Evolutionary conservation across 306 rosid genomes (phyloP).

Genomic region (Cicer chorassanicum): DNA sequence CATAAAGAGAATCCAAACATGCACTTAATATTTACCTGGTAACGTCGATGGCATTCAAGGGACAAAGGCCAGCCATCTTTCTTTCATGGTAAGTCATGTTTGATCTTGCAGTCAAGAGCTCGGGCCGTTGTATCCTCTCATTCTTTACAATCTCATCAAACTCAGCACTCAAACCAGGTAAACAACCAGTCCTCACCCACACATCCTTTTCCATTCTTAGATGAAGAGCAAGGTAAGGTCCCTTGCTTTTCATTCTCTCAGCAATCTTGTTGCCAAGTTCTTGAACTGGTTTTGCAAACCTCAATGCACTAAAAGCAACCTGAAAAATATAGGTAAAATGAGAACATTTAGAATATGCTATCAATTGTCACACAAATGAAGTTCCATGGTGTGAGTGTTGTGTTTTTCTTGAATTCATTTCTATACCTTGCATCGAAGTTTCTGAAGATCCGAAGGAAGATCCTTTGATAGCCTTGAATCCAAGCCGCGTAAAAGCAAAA

Average conservation of each 20-base stretch:
- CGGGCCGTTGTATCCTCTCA: conserved; percentile 73
- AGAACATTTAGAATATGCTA: conserved; percentile 41
- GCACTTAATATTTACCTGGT: conserved; percentile 61
- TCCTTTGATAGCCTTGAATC: conserved; percentile 93
- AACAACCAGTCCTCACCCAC: conserved; percentile 98
- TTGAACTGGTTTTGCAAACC: conserved; percentile 83
- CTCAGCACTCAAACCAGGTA: conserved; percentile 78
- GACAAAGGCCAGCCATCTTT: conserved; percentile 92
- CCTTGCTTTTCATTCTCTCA: conserved; percentile 77
- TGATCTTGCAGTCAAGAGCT: conserved; percentile 80
- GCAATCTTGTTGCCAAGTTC: conserved; percentile 82
- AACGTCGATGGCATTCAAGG: conserved; percentile 85
- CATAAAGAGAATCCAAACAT: no score
- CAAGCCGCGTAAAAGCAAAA: conserved; percentile 82
- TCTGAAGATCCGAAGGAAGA: conserved; percentile 96
- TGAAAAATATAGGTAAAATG: conserved; percentile 40
- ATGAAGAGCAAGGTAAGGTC: conserved; percentile 92
- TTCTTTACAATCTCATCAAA: conserved; percentile 72
- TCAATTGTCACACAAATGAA: neutral
- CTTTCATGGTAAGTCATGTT: conserved; percentile 91
- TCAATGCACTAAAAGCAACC: conserved; percentile 93
- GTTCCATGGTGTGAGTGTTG: no score
- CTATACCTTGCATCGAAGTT: conserved; percentile 94
- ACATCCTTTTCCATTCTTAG: conserved; percentile 96
- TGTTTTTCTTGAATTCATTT: no score